These are phyloP conservation scores for Globisporangium recalcitrans DNA, from an alignment of 352 stramenopile species.

Conservation along the genomic window DNA sequence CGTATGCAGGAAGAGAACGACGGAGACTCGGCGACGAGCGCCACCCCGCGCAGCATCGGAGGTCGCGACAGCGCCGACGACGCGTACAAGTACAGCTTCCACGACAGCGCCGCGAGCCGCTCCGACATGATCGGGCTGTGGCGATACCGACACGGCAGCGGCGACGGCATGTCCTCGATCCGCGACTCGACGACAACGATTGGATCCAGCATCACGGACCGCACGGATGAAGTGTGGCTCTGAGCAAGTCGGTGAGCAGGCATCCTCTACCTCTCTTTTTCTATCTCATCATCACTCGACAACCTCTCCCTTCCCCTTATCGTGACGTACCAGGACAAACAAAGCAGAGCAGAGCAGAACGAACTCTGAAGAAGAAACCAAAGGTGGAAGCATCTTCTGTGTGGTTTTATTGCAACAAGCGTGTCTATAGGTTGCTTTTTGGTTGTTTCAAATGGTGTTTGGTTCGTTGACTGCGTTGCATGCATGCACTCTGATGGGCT, in stretches of 20 bases:
- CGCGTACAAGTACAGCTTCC: conserved; percentile 71
- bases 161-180: conserved; percentile 39
- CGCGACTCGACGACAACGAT: conserved; percentile 54
- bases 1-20: conserved; percentile 24
- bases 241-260: conserved; percentile 9
- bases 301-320: not conserved
- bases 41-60: conserved; percentile 11
- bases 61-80: conserved; percentile 22
- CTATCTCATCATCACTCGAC: not conserved
- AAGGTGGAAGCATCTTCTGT: not conserved
- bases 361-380: not conserved
- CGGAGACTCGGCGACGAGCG: conserved; percentile 8
- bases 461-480: no score
- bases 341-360: not conserved
- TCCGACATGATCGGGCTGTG: conserved; percentile 54
- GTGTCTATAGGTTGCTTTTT: conserved; percentile 4
- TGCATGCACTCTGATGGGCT: no score
- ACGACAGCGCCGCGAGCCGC: conserved; percentile 55
- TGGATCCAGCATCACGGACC: conserved; percentile 45
- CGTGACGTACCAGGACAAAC: not conserved
- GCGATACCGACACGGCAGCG: conserved; percentile 35
- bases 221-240: conserved; percentile 25
- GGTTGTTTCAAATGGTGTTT: not conserved
- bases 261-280: not conserved
- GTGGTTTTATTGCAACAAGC: not conserved